Evolutionary conservation across 2,329 filamentous ascomycete species (phyloP), one percentile per base, ranked within the genome.

Genomic region (Sporothrix phasma): DNA sequence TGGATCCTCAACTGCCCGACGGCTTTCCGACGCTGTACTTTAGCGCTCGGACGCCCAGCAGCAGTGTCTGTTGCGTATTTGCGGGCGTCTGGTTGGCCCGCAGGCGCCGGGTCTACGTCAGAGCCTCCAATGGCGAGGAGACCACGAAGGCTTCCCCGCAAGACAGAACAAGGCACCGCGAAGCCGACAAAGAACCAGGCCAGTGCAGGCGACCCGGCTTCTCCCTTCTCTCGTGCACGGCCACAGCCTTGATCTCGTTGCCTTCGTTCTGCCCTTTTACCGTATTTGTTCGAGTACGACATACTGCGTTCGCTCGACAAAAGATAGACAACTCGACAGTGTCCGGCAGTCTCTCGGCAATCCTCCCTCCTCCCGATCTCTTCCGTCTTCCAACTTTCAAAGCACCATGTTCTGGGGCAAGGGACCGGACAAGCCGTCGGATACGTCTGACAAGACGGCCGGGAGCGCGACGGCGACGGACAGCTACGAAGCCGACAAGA

Each of bases 401-500:
- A 15, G 8, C 43, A 71, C 68, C 26, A 75, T 76, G 73, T 81
- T 79, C 75, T 81, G 77, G 76, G 68, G 71, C 45, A 71, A 70
- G 51, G 68, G 69, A 39, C 66, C 71, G 11, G 71, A 72, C 66
- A 74, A 74, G 68, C 49, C 69, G 34, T 66, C 68, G 2, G 63
- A 72, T 29, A 66, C 68, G 64, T 60, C 66, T 6, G 17, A 10
- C 26, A 61, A 47, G 37, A 59, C 69, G 46, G 59, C 71, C 53
- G 61, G 67, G 45, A 56, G 69, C 66, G 67, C 66, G 68, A 68
- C 66, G 41, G 69, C 78, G 69, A 66, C 72, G 71, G 69, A 63
- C 15, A 15, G 29, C 2, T 78, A 79, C 69, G 76, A 81, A 63
- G 75, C 78, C 10, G 69, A 76, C 65, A 80, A 78, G 70, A 79